phyloP scores from a whole-genome alignment of 2,329 filamentous ascomycete species.

The Cercospora beticola region DNA sequence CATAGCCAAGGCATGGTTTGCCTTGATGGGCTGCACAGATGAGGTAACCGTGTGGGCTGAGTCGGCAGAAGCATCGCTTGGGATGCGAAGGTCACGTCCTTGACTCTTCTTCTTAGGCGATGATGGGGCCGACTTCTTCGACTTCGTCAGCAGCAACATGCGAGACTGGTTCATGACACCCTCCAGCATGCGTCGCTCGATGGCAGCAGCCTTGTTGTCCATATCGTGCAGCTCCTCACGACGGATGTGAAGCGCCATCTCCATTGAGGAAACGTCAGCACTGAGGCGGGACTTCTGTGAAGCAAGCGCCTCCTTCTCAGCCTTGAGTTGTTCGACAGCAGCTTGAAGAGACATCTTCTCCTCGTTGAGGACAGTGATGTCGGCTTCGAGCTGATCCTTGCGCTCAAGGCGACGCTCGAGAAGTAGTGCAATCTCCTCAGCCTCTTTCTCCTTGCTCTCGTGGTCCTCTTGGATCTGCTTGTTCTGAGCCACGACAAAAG shows the following conservation, averaged over 20 bases:
- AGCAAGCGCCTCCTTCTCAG: constrained; percentile 72
- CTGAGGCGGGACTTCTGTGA: constrained; percentile 76
- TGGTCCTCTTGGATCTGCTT: constrained; percentile 73
- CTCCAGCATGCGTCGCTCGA: constrained; percentile 91
- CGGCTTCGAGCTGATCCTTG: constrained; percentile 58
- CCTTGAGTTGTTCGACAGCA: constrained; percentile 59
- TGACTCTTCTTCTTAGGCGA: constrained; percentile 43
- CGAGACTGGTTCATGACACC: constrained; percentile 96
- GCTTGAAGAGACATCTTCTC: constrained; percentile 51
- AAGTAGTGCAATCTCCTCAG: constrained; percentile 76
- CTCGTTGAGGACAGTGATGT: constrained; percentile 47
- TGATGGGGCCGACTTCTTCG: constrained; percentile 43
- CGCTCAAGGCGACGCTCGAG: constrained; percentile 72
- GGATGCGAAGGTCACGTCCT: constrained; percentile 43
- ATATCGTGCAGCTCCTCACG: constrained; percentile 89
- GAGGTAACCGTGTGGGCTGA: constrained; percentile 44
- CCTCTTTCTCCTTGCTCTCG: constrained; percentile 73
- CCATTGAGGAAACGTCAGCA: constrained; percentile 84
- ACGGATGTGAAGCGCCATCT: constrained; percentile 84
- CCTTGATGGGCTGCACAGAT: constrained; percentile 33
- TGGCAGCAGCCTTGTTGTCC: constrained; percentile 80
- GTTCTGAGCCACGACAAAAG: constrained; percentile 76
- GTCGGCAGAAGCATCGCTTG: constrained; percentile 43
- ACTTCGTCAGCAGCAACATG: constrained; percentile 75
- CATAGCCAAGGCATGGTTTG: constrained; percentile 48